Evolutionary conservation across 768 basidiomycete genomes (phyloP).

Genomic region (Lactarius hengduanensis): DNA sequence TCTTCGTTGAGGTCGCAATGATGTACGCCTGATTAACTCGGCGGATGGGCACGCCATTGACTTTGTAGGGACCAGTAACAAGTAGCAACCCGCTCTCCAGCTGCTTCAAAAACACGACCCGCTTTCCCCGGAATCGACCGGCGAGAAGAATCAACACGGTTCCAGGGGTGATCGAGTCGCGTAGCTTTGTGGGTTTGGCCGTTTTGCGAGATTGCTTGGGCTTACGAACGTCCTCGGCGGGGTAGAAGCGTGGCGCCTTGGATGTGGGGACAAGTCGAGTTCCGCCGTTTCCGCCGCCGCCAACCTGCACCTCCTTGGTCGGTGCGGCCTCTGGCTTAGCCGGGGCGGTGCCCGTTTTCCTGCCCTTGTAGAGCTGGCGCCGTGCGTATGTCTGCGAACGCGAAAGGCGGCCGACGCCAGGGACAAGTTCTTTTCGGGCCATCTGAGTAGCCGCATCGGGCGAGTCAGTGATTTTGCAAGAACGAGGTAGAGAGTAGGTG

Average conservation of each 20-base stretch:
- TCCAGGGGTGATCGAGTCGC: conserved; percentile 86
- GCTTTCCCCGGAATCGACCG: conserved; percentile 96
- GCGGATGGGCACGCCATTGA: conserved; percentile 97
- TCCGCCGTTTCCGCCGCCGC: conserved; percentile 88
- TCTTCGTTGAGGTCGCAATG: conserved; percentile 94
- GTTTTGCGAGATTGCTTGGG: conserved; percentile 93
- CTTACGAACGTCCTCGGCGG: conserved; percentile 88
- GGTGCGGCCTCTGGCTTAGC: conserved; percentile 57
- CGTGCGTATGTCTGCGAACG: conserved; percentile 77
- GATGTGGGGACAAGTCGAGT: conserved; percentile 82
- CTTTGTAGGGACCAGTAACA: conserved; percentile 96
- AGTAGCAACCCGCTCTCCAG: conserved; percentile 87
- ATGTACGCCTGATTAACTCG: conserved; percentile 99
- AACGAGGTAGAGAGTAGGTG: not conserved
- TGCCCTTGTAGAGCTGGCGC: conserved; percentile 83
- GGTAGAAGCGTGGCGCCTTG: conserved; percentile 91
- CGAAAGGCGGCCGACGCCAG: conserved; percentile 79
- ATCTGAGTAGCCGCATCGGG: conserved; percentile 46
- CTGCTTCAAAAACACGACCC: conserved; percentile 98
- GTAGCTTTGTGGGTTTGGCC: conserved; percentile 73
- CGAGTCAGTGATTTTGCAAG: conserved; percentile 9
- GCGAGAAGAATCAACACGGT: conserved; percentile 95
- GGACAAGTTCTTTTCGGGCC: conserved; percentile 85
- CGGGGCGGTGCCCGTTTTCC: conserved; percentile 71
- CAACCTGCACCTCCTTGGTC: conserved; percentile 76